Evolutionary conservation across 2,329 filamentous ascomycete genomes (phyloP).

Genomic region (Plenodomus biglobosus): DNA sequence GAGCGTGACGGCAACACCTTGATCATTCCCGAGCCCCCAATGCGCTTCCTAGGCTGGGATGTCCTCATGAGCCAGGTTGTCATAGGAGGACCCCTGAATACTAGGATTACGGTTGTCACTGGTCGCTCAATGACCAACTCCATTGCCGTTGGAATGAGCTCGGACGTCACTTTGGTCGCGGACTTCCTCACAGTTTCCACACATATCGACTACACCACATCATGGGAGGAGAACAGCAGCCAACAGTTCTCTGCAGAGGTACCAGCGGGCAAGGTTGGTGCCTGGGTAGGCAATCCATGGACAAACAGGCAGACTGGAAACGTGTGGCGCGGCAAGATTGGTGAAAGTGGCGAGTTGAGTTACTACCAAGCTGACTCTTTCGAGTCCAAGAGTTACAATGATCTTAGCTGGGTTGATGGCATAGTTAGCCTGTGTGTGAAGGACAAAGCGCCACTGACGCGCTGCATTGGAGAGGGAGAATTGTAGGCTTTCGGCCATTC

Average conservation of each 20-base stretch:
- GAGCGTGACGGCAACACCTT: conserved; percentile 22
- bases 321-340: conserved; percentile 41
- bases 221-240: conserved; percentile 40
- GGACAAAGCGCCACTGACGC: conserved; percentile 42
- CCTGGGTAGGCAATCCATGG: conserved; percentile 45
- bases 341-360: conserved; percentile 22
- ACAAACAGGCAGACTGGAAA: conserved; percentile 41
- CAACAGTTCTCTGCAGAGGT: conserved; percentile 39
- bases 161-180: conserved; percentile 25
- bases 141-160: conserved; percentile 25
- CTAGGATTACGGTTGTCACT: conserved; percentile 37
- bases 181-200: conserved; percentile 28
- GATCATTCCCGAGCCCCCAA: conserved; percentile 22
- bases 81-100: conserved; percentile 29
- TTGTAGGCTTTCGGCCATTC: conserved; percentile 11
- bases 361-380: conserved; percentile 44
- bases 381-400: conserved; percentile 32
- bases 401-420: conserved; percentile 47
- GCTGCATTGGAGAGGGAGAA: conserved; percentile 43
- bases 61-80: conserved; percentile 43
- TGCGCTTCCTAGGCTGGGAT: conserved; percentile 46
- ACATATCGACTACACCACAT: conserved; percentile 29
- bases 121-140: conserved; percentile 43
- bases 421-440: conserved; percentile 44
- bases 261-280: conserved; percentile 43